phyloP scores from a whole-genome alignment of 805 yeast genomes.

The Saccharomyces eubayanus region DNA sequence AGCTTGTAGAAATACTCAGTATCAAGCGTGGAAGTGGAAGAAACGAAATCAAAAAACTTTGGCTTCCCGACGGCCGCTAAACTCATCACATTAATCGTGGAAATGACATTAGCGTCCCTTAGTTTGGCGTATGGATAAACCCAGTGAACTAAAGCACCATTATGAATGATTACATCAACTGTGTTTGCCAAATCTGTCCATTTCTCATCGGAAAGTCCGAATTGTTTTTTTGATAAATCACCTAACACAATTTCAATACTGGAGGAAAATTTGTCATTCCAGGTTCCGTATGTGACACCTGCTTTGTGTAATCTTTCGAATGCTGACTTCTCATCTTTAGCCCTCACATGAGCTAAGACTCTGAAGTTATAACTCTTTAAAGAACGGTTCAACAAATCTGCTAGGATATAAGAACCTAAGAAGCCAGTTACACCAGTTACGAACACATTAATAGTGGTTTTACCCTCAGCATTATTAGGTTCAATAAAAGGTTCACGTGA shows the following conservation, averaged over 20 bases:
- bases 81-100: conserved; percentile 77
- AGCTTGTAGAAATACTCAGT: conserved; percentile 69
- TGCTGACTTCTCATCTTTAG: conserved; percentile 58
- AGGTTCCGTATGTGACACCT: conserved; percentile 67
- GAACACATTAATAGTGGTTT: conserved; percentile 48
- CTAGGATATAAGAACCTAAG: conserved; percentile 80
- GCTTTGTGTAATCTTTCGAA: conserved; percentile 66
- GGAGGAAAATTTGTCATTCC: conserved; percentile 46
- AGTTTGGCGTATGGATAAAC: conserved; percentile 87
- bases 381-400: conserved; percentile 61
- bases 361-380: conserved; percentile 37
- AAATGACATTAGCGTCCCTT: conserved; percentile 86
- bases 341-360: conserved; percentile 87
- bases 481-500: conserved; percentile 32
- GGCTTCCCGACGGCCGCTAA: conserved; percentile 63
- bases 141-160: conserved; percentile 99
- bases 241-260: conserved; percentile 72
- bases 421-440: conserved; percentile 96
- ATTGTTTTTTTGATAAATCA: conserved; percentile 60
- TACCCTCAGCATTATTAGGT: conserved; percentile 24
- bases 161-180: conserved; percentile 82
- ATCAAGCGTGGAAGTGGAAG: conserved; percentile 90
- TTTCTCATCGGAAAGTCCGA: conserved; percentile 52
- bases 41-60: conserved; percentile 81
- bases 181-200: conserved; percentile 53